Evolutionary conservation across 208 protist species (phyloP), one percentile per base, ranked within the genome.

Genomic region (Leishmania amazonensis): DNA sequence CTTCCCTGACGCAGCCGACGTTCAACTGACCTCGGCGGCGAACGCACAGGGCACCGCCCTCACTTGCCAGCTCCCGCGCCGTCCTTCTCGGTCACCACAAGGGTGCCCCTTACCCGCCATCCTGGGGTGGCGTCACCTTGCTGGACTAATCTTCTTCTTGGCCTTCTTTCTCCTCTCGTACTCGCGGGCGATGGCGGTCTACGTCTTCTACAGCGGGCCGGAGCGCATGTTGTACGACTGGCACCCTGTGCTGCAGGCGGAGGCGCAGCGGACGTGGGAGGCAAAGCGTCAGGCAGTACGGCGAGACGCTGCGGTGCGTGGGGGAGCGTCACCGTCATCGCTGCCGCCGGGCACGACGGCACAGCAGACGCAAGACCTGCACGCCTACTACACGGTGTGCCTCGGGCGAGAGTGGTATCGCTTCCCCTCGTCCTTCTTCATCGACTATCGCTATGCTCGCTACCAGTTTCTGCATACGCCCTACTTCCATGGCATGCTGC

Each of bases 381-480:
- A 40, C 28, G 28, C 57, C 38, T 75, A 81, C 65, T 90, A 90
- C 54, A 87, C 86, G 40, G 57, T 99, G 57, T 99, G 97, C 84
- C 85, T 99, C 11, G 97, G 96, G 2, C 95, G 97, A 54, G 96
- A 99, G 88, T 99, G 97, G 98, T 98, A 99, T 80, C 87, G 97
- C 54, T 99, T 98, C 73, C 97, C 97, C 4, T 96, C 90, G 13
- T 89, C 89, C 64, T 99, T 98, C 87, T 99, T 99, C 83, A 57
- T 99, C 9, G 45, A 49, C 17, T 83, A 82, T 45, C 65, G 68
- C 42, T 70, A 40, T 31, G 71, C 79, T 40, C 85, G 84, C 31
- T 84, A 88, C 62, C 85, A 76, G 35, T 96, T 96, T 72, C 35
- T 96, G 9, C 79, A 81, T 51, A 91, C 81, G 3, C 24, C 13